phyloP scores from a whole-genome alignment of 441 rosid genomes.

The Erodium texanum region DNA sequence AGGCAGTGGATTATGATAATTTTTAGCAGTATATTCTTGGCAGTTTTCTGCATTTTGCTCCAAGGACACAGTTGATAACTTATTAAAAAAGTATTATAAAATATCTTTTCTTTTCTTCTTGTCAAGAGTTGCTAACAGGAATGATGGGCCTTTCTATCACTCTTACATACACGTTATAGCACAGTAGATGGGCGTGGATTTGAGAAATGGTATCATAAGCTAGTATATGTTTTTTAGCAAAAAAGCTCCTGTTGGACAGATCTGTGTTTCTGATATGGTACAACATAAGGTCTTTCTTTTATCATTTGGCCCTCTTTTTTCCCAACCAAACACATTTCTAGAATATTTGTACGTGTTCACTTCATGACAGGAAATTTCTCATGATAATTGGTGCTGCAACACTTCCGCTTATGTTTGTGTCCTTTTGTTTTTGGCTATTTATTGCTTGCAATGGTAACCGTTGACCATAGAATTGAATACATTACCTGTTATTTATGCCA shows the following conservation, averaged over 20 bases:
- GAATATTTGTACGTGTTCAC: neutral
- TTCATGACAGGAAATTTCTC: neutral
- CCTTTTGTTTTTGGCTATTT: neutral
- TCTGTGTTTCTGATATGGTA: neutral
- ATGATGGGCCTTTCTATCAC: too few species aligned
- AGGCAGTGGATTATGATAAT: neutral
- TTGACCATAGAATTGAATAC: neutral
- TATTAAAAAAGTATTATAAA: too few species aligned
- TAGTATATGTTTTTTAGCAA: neutral
- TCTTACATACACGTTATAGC: too few species aligned
- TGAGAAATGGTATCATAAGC: neutral
- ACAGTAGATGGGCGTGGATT: neutral
- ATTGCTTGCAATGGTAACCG: neutral
- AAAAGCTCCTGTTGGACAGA: neutral
- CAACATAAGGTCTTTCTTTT: neutral
- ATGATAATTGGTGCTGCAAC: neutral
- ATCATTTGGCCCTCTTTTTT: too few species aligned
- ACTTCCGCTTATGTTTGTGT: neutral
- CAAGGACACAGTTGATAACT: neutral
- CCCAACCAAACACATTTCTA: too few species aligned
- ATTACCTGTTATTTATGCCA: constrained; percentile 12
- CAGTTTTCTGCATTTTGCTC: neutral
- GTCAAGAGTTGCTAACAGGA: neutral
- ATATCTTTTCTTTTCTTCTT: too few species aligned
- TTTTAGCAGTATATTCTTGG: neutral